Evolutionary conservation across 805 yeast genomes (phyloP).

Genomic region (Sugiyamaella smithiae): DNA sequence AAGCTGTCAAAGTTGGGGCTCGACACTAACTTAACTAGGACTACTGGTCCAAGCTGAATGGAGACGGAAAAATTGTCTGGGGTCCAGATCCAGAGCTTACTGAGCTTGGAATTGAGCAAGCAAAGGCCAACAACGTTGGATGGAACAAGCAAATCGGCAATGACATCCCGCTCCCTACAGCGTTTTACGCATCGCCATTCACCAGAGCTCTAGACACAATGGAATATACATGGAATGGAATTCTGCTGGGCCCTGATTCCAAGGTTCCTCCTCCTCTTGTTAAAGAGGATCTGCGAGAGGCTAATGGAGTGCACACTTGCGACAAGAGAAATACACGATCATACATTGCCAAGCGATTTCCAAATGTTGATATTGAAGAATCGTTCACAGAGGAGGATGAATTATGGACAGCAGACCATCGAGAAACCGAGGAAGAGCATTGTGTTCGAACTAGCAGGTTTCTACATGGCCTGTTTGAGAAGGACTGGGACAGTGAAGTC

Average conservation of each 20-base stretch:
- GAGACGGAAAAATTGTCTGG: constrained; percentile 31
- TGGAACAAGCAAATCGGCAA: constrained; percentile 39
- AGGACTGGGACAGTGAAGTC: constrained; percentile 12
- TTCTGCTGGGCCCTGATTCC: constrained; percentile 37
- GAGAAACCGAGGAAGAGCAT: constrained; percentile 18
- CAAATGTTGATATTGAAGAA: constrained; percentile 16
- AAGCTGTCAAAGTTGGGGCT: neutral
- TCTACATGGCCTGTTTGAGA: constrained; percentile 14
- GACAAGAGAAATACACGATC: constrained; percentile 43
- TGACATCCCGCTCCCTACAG: constrained; percentile 38
- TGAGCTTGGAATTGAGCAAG: constrained; percentile 44
- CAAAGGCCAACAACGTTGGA: constrained; percentile 41
- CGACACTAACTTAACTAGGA: constrained; percentile 5
- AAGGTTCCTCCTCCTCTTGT: constrained; percentile 14
- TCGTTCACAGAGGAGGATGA: constrained; percentile 17
- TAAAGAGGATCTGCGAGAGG: constrained; percentile 40
- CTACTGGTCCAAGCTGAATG: constrained; percentile 17
- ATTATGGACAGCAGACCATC: constrained; percentile 12
- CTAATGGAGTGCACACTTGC: constrained; percentile 50
- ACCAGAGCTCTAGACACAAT: constrained; percentile 50
- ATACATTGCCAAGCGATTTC: constrained; percentile 41
- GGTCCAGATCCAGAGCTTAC: constrained; percentile 52
- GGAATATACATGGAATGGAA: constrained; percentile 44
- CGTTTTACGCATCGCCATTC: constrained; percentile 48
- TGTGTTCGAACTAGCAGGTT: constrained; percentile 14